Conservation (phyloP, 345 rosid genomes). For the Eucalyptus fibrosa region DNA sequence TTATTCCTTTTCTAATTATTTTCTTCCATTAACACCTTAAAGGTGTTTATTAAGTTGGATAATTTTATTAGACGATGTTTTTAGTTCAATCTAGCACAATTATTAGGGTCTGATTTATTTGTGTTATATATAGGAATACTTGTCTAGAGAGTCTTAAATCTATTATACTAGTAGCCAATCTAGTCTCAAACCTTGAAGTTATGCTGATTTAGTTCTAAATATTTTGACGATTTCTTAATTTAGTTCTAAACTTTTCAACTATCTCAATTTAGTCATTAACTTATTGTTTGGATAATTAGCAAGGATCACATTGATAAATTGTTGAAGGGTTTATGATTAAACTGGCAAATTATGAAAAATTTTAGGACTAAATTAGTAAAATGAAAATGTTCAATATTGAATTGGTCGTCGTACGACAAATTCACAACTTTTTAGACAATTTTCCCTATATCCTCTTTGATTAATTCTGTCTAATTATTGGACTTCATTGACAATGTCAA, state of each 20-base stretch:
- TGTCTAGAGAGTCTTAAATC: not conserved
- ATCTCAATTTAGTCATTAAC: not conserved
- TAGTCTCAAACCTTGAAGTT: too few species aligned
- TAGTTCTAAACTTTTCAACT: too few species aligned
- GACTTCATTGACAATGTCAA: not conserved
- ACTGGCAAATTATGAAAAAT: too few species aligned
- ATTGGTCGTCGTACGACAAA: too few species aligned
- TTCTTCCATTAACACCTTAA: not conserved
- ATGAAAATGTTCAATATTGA: not conserved
- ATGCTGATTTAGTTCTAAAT: not conserved
- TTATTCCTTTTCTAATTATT: not conserved
- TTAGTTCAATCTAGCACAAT: too few species aligned
- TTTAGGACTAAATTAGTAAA: too few species aligned
- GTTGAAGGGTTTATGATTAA: too few species aligned
- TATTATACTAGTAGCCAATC: not conserved
- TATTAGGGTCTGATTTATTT: too few species aligned
- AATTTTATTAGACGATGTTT: too few species aligned
- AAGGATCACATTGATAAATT: too few species aligned
- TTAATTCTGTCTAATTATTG: not conserved
- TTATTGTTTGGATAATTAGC: not conserved
- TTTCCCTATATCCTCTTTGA: not conserved
- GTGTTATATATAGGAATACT: not conserved
- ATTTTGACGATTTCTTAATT: too few species aligned
- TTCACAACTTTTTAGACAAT: too few species aligned
- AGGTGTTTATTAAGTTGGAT: not conserved